Base-by-base conservation (phyloP, 768 basidiomycete species). In the Multifurca ochricompacta region DNA sequence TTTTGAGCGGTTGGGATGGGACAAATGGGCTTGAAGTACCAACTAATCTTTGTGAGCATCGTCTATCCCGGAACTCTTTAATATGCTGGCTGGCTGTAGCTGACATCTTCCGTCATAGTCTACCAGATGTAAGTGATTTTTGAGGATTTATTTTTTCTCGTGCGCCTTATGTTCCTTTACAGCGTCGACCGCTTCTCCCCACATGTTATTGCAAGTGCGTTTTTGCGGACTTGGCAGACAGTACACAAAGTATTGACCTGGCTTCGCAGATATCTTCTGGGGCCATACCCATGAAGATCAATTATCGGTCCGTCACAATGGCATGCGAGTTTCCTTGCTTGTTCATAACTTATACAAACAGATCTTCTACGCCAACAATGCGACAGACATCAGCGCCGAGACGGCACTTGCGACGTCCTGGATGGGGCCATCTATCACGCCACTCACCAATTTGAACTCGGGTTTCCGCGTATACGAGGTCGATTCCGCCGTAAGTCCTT, bases 201-300 rank as follows among this genome's bases (percentile, higher is more conserved):
- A 28, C 85, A 87, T 61, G 85, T 87, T 51, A 83, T 87, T 57
- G 82, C 84, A 40, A 83, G 82, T 85, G 49, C 39, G 82, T 74
- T 39, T n/a, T 45, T 45, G 30, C 3, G 46, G 50, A 36, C 45
- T 48, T 58, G 28, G n/a, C n/a, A 18, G 16, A 58, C 37, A 54
- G 54, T 58, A 62, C 59, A 53, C n/a, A 1, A 32, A 18, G 13
- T 13, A n/a, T 47, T 48, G 36, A 47, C 39, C 8, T 18, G 8
- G 37, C 23, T 59, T 63, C 46, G 35, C 51, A 82, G 84, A 78
- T 59, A 79, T 87, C n/a, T 87, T 88, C 72, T 89, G 74, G 64
- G 87, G 87, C 6, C 87, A 89, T 62, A 79, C 81, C 0, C 85
- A 88, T 52, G 83, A 87, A 64, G 86, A 88, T 66, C 77, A 85